phyloP scores from a whole-genome alignment of 2,329 filamentous ascomycete species.

The Exophiala mesophila region DNA sequence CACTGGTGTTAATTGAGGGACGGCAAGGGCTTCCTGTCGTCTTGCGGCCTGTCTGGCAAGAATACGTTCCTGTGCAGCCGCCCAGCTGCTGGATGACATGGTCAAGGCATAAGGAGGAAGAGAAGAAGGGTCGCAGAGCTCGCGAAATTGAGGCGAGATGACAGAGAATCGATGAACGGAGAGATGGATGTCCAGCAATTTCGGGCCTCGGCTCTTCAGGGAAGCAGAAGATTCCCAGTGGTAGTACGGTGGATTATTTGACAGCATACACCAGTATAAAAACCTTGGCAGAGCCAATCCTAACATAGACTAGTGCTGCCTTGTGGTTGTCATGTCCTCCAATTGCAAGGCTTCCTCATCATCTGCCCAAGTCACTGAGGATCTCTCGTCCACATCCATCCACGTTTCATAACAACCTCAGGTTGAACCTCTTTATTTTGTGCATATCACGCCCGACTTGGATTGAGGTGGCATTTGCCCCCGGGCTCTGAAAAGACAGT shows the following conservation, averaged over 20 bases:
- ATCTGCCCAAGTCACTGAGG: too few species aligned
- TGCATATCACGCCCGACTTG: too few species aligned
- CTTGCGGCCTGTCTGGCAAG: slow-evolving; percentile 72
- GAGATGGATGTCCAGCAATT: too few species aligned
- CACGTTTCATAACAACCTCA: neutral
- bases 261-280: too few species aligned
- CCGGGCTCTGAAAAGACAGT: too few species aligned
- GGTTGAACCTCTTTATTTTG: too few species aligned
- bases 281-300: neutral
- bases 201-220: too few species aligned
- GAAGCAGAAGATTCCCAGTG: too few species aligned
- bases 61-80: slow-evolving; percentile 82
- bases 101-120: slow-evolving; percentile 18
- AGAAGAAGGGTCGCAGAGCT: neutral
- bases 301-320: neutral
- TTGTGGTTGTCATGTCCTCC: neutral
- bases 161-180: too few species aligned
- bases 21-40: slow-evolving; percentile 56
- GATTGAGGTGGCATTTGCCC: too few species aligned
- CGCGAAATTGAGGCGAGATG: neutral
- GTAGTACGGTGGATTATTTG: too few species aligned
- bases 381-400: neutral
- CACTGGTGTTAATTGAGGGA: slow-evolving; percentile 37
- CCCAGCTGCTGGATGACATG: slow-evolving; percentile 66
- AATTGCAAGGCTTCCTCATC: neutral